These are phyloP conservation scores for Plenodomus lindquistii DNA, from an alignment of 2,329 filamentous ascomycete species.

Conservation along the genomic window DNA sequence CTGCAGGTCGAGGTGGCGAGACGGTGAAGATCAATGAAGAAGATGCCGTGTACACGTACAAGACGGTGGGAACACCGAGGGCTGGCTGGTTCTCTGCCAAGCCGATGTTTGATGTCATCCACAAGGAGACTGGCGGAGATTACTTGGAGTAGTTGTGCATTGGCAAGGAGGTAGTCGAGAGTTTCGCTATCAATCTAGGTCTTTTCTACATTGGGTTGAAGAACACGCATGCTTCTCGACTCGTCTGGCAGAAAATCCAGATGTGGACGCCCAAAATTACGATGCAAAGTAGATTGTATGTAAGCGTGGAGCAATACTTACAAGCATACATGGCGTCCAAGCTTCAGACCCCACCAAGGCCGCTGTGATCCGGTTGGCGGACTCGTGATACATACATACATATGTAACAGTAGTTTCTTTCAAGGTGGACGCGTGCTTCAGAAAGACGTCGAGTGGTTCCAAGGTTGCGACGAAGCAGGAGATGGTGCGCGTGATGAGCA, in stretches of 20 bases:
- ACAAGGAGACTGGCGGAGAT: slow-evolving; percentile 62
- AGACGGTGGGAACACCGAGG: slow-evolving; percentile 62
- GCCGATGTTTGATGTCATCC: slow-evolving; percentile 71
- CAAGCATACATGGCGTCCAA: too few species aligned
- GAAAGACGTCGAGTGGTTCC: slow-evolving; percentile 5
- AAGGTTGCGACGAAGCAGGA: neutral
- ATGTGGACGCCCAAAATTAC: too few species aligned
- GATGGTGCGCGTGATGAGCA: neutral
- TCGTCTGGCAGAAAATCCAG: too few species aligned
- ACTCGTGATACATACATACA: neutral
- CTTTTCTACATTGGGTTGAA: too few species aligned
- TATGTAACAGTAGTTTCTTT: too few species aligned
- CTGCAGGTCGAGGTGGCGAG: slow-evolving; percentile 63
- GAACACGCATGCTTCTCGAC: too few species aligned
- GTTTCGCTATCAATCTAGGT: too few species aligned
- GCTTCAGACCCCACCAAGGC: slow-evolving; percentile 2
- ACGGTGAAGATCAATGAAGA: slow-evolving; percentile 70
- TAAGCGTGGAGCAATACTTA: neutral
- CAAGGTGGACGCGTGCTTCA: slow-evolving; percentile 15
- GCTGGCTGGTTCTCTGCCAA: slow-evolving; percentile 72
- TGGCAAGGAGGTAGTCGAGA: neutral
- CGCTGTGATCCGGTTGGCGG: neutral
- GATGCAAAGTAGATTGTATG: too few species aligned
- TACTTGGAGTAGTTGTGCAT: slow-evolving; percentile 51
- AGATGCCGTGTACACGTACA: slow-evolving; percentile 70